Evolutionary conservation across 129 eudicot species (phyloP), one percentile per base, ranked within the genome.

Genomic region (Tagetes patula): DNA sequence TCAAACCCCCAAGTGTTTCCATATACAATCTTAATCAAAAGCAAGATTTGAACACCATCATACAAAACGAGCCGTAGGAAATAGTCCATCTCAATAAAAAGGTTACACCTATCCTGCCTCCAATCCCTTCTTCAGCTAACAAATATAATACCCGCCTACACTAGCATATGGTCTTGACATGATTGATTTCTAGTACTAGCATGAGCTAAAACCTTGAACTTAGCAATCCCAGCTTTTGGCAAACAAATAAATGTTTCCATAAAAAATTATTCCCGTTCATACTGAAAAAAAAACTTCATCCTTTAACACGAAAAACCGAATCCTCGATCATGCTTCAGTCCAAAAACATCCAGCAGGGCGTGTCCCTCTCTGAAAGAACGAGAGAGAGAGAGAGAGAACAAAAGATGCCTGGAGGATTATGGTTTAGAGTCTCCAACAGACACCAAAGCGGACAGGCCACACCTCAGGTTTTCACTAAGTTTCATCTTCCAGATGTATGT

Each of bases 401-500:
- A 64, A 61, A 74, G 37, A 74, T 3, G 41, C 32, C 41, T 3
- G 5, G 52, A 67, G 10, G 53, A 48, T 69, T 79, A 67, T 38
- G 75, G 59, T 34, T 52, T 60, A 46, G 68, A 49, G 40, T 67
- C 53, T 62, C 71, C 56, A 76, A 67, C 72, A 61, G 59, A 61
- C 55, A 39, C 54, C 70, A 63, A 55, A 60, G 27, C 46, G 58
- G 68, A 61, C 56, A 67, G 48, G 53, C 55, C 11, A 48, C 75
- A 50, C 73, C 65, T 11, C 53, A 38, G 67, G 33, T 36, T n/a
- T 73, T 61, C 65, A 76, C 66, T 67, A 49, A 47, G 6, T 34
- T 61, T 37, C 65, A 74, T 72, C 76, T 39, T 75, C 74, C 72
- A 65, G 67, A 62, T 73, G 78, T 67, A 68, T 27, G 48, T 77